These are phyloP conservation scores for Cladosporium sp. DNA, from an alignment of 2,329 filamentous ascomycete species.

Conservation along the genomic window DNA sequence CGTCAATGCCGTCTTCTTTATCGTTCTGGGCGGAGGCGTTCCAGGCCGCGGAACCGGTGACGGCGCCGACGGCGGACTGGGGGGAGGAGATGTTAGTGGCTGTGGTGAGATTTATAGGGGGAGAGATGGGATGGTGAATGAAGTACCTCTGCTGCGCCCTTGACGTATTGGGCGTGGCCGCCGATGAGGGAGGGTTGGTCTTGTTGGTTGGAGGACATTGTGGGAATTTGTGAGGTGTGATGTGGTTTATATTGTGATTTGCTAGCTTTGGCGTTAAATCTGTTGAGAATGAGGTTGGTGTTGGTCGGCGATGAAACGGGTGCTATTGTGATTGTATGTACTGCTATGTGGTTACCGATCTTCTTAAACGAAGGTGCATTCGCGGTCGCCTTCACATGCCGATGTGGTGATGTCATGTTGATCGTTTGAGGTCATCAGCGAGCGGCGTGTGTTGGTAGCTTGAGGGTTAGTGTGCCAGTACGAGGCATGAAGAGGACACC, in stretches of 20 bases:
- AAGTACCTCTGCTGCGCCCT: constrained; percentile 62
- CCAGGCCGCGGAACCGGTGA: constrained; percentile 62
- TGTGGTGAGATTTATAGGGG: neutral
- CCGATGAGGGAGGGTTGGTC: constrained; percentile 55
- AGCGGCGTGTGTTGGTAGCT: too few species aligned
- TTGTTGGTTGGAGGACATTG: constrained; percentile 18
- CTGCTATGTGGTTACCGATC: neutral
- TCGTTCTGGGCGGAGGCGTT: constrained; percentile 60
- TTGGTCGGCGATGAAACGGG: neutral
- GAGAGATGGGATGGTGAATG: neutral
- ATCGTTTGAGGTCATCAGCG: neutral
- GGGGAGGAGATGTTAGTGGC: neutral
- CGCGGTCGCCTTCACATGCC: constrained; percentile 1
- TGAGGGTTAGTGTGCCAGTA: too few species aligned
- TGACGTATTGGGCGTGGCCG: constrained; percentile 64
- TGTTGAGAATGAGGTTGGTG: neutral
- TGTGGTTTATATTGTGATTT: constrained; percentile 2
- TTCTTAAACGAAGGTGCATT: neutral
- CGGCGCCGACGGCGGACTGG: constrained; percentile 56
- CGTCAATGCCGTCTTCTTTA: constrained; percentile 57
- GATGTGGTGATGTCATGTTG: constrained; percentile 5
- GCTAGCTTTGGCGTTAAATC: neutral
- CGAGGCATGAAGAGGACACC: too few species aligned
- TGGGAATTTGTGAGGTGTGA: neutral
- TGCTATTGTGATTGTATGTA: neutral